phyloP scores from a whole-genome alignment of 495 filamentous ascomycete genomes.

The Xylaria grammica region DNA sequence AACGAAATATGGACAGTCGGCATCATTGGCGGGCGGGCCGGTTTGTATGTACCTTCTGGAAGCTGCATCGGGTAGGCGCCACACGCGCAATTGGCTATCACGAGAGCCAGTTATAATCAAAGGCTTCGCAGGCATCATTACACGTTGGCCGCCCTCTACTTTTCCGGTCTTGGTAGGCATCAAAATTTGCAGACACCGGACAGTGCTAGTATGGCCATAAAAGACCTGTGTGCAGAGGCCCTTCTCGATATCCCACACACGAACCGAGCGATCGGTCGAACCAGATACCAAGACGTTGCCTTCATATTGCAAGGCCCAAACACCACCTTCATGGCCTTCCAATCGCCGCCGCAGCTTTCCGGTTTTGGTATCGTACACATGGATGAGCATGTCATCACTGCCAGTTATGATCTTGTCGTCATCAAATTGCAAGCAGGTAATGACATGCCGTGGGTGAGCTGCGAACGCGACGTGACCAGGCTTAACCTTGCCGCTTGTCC shows the following conservation, averaged over 20 bases:
- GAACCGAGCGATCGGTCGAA: constrained; percentile 92
- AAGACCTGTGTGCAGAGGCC: constrained; percentile 93
- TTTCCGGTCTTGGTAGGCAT: constrained; percentile 81
- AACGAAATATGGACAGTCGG: constrained; percentile 92
- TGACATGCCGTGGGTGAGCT: constrained; percentile 93
- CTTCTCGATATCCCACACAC: constrained; percentile 96
- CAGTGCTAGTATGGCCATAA: constrained; percentile 96
- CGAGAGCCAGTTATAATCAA: constrained; percentile 97
- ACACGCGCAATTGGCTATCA: constrained; percentile 92
- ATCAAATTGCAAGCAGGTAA: constrained; percentile 97
- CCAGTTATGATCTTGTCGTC: constrained; percentile 97
- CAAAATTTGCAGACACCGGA: constrained; percentile 93
- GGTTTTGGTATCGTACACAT: constrained; percentile 97
- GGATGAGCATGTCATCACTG: constrained; percentile 96
- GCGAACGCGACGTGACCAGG: constrained; percentile 96
- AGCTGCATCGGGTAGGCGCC: constrained; percentile 86
- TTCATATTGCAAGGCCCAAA: constrained; percentile 97
- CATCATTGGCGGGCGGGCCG: constrained; percentile 75
- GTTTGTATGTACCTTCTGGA: constrained; percentile 77
- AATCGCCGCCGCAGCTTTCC: constrained; percentile 81
- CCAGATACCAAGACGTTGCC: constrained; percentile 95
- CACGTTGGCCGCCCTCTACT: constrained; percentile 70
- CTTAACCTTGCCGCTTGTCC: constrained; percentile 84
- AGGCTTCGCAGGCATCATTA: constrained; percentile 89
- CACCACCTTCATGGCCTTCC: constrained; percentile 93